These are phyloP conservation scores for Miscanthus sacchariflorus DNA, from an alignment of 202 grass and related monocot genomes.

Conservation along the genomic window DNA sequence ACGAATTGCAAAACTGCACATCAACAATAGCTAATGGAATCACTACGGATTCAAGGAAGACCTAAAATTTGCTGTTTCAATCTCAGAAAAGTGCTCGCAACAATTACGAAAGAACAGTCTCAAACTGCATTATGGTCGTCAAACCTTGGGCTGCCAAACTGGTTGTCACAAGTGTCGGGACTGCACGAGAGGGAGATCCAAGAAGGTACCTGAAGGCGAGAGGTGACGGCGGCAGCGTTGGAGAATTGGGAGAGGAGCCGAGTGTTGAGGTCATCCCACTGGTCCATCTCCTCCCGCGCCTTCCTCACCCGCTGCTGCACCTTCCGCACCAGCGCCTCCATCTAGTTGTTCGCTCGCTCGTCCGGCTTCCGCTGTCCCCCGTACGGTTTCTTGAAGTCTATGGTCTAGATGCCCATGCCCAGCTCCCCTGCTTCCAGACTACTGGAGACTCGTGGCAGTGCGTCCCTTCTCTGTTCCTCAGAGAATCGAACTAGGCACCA, in stretches of 20 bases:
- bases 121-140: neutral
- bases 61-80: neutral
- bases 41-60: neutral
- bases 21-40: neutral
- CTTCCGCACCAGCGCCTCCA: constrained; percentile 77
- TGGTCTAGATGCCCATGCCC: too few relatives aligned
- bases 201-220: constrained; percentile 67
- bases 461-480: too few relatives aligned
- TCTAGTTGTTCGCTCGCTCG: constrained; percentile 34
- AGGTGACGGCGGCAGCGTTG: constrained; percentile 62
- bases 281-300: constrained; percentile 56
- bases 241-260: constrained; percentile 57
- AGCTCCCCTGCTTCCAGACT: neutral
- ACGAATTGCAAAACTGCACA: neutral
- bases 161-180: neutral
- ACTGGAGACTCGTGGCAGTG: too few relatives aligned
- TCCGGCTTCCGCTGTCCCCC: neutral
- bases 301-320: constrained; percentile 73
- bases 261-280: constrained; percentile 75
- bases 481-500: too few relatives aligned
- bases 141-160: neutral
- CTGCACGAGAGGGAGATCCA: neutral
- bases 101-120: neutral
- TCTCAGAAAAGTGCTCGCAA: neutral
- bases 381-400: too few relatives aligned